Percentiles rank a stretch among this genome's conserved stretches.
These are phyloP conservation scores for Zangia roseola DNA, from an alignment of 768 basidiomycete genomes.

Conservation along the genomic window DNA sequence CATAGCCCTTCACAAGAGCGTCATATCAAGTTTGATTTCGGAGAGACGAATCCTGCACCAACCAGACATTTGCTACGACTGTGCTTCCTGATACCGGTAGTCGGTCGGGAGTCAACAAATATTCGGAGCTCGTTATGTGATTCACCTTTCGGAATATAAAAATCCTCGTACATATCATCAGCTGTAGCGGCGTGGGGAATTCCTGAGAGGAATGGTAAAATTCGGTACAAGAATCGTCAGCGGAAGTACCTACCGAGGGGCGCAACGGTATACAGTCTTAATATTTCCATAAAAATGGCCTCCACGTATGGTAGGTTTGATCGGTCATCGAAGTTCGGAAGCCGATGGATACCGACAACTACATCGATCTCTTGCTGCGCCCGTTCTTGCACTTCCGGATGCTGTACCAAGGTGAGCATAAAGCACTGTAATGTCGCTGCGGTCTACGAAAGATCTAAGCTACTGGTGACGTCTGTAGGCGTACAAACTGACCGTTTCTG, in stretches of 20 bases:
- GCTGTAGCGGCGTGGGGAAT: neutral
- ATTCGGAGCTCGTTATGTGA: too few relatives aligned
- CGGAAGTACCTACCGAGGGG: neutral
- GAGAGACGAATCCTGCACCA: too few relatives aligned
- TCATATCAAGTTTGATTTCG: too few relatives aligned
- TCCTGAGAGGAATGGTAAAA: neutral
- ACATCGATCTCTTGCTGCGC: neutral
- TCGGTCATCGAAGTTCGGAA: neutral
- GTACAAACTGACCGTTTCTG: constrained; percentile 13
- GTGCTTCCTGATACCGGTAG: too few relatives aligned
- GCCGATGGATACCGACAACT: neutral
- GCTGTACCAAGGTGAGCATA: constrained; percentile 5
- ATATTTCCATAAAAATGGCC: neutral
- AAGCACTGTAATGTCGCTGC: constrained; percentile 11
- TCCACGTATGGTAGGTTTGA: neutral
- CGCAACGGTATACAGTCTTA: neutral
- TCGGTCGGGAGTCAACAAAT: too few relatives aligned
- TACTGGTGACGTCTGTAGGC: neutral
- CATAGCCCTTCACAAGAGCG: too few relatives aligned
- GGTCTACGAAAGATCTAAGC: neutral
- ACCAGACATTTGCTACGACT: too few relatives aligned
- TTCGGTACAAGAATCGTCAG: neutral
- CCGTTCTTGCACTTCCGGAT: neutral
- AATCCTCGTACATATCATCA: neutral
- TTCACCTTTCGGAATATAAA: neutral